Conservation (phyloP, 768 basidiomycete genomes). For the Kwoniella dendrophila region DNA sequence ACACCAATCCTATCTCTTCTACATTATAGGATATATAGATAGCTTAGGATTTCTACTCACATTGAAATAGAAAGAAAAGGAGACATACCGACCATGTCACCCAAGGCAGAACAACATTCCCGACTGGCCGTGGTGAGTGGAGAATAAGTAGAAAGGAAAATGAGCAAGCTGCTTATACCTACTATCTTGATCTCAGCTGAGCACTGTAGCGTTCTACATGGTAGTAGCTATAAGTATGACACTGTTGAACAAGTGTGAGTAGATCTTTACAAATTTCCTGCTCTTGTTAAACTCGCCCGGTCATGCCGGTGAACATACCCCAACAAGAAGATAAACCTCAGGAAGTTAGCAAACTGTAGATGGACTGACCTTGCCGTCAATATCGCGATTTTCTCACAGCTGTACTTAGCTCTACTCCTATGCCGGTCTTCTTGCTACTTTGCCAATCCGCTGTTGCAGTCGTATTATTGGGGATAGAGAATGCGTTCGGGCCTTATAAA, state of each 20-base stretch:
- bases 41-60: too few relatives aligned
- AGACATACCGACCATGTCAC: conserved; percentile 15
- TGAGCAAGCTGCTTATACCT: not conserved
- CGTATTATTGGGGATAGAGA: conserved; percentile 26
- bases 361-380: not conserved
- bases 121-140: conserved; percentile 28
- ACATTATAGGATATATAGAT: too few relatives aligned
- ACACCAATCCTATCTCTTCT: too few relatives aligned
- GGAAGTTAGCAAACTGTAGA: not conserved
- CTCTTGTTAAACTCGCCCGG: not conserved
- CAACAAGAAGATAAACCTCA: not conserved
- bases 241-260: conserved; percentile 42
- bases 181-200: conserved; percentile 24
- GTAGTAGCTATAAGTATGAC: conserved; percentile 47
- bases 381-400: conserved; percentile 16
- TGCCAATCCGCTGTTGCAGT: conserved; percentile 44
- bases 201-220: conserved; percentile 47
- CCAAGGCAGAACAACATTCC: conserved; percentile 21
- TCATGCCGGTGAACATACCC: too few relatives aligned
- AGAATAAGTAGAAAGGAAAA: too few relatives aligned
- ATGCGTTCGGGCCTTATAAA: conserved; percentile 36
- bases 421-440: conserved; percentile 44
- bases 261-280: not conserved
- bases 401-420: conserved; percentile 44
- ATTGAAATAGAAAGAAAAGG: too few relatives aligned